Evolutionary conservation across 1,139 yeast species (phyloP), one percentile per base, ranked within the genome.

Genomic region (Candida glucosophila): DNA sequence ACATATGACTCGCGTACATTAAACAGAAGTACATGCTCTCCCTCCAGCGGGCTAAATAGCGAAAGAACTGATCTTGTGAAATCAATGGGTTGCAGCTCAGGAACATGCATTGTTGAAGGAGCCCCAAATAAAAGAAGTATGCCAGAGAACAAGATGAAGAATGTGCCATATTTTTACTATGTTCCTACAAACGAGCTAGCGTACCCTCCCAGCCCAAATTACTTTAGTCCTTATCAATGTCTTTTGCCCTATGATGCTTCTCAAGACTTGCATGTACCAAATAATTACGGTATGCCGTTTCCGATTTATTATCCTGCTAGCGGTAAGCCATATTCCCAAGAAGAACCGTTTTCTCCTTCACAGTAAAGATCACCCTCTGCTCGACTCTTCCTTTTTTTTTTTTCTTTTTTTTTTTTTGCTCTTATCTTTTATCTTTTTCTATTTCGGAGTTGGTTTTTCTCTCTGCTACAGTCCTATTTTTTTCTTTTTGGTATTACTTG

Each of bases 101-200:
- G n/a, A n/a, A n/a, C n/a, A n/a, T n/a, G n/a, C n/a, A n/a, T n/a
- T n/a, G n/a, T n/a, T n/a, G n/a, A n/a, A n/a, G n/a, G n/a, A n/a
- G n/a, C n/a, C n/a, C n/a, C n/a, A n/a, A n/a, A n/a, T n/a, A n/a
- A n/a, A n/a, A n/a, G n/a, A n/a, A n/a, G n/a, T n/a, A 10, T 7
- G 7, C 21, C 20, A 4, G 19, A 27, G 14, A 29, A 22, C 14
- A 26, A 22, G 12, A 7, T 8, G 7, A 26, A 25, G n/a, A 30
- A 29, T 17, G 32, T 36, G 10, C 49, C 52, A 6, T 44, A 41
- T 23, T 49, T 41, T 28, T 47, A 45, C 32, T 47, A 47, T 30
- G 36, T 49, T 14, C 54, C 54, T 10, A 35, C 31, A 19, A 29
- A 29, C 18, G 45, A 35, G 18, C n/a, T n/a, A n/a, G 23, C 31